A percentile compares a stretch with the other conserved stretches of the same genome.
Conservation (phyloP, 495 filamentous ascomycete genomes). For the Hypomontagnella submonticulosa region DNA sequence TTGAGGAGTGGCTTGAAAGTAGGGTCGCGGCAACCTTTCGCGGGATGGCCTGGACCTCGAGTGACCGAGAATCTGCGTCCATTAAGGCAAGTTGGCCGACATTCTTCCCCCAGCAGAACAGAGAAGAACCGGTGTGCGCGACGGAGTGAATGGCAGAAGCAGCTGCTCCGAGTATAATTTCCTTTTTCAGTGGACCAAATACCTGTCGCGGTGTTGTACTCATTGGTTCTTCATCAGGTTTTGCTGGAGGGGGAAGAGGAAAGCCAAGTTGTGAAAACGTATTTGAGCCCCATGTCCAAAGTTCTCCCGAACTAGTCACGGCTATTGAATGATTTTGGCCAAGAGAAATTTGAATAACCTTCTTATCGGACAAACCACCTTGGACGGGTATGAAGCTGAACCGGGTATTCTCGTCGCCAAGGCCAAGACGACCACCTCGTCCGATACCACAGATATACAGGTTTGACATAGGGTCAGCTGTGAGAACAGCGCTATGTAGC, state of each 20-base stretch:
- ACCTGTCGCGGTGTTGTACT: slow-evolving; percentile 86
- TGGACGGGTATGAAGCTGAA: slow-evolving; percentile 86
- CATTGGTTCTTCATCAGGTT: slow-evolving; percentile 81
- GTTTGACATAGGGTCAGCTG: slow-evolving; percentile 89
- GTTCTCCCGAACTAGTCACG: slow-evolving; percentile 79
- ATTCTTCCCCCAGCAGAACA: slow-evolving; percentile 97
- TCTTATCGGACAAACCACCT: slow-evolving; percentile 74
- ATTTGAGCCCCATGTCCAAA: slow-evolving; percentile 95
- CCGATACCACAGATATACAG: slow-evolving; percentile 94
- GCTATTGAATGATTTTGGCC: slow-evolving; percentile 93
- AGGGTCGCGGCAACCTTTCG: slow-evolving; percentile 88
- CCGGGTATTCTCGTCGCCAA: slow-evolving; percentile 86
- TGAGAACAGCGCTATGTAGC: slow-evolving; percentile 89
- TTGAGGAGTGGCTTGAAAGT: slow-evolving; percentile 72
- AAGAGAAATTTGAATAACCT: slow-evolving; percentile 76
- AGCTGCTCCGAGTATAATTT: slow-evolving; percentile 81
- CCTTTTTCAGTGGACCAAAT: slow-evolving; percentile 89
- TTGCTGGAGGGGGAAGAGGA: slow-evolving; percentile 62
- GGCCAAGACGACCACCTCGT: slow-evolving; percentile 87
- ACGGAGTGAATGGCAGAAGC: slow-evolving; percentile 95
- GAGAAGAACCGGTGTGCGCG: slow-evolving; percentile 79
- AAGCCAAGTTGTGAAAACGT: slow-evolving; percentile 89
- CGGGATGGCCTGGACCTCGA: slow-evolving; percentile 82
- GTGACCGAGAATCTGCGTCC: slow-evolving; percentile 91
- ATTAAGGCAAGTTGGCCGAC: slow-evolving; percentile 93